Evolutionary conservation across 768 basidiomycete species (phyloP), one percentile per base, ranked within the genome.

Genomic region (Crassisporium funariophilum): DNA sequence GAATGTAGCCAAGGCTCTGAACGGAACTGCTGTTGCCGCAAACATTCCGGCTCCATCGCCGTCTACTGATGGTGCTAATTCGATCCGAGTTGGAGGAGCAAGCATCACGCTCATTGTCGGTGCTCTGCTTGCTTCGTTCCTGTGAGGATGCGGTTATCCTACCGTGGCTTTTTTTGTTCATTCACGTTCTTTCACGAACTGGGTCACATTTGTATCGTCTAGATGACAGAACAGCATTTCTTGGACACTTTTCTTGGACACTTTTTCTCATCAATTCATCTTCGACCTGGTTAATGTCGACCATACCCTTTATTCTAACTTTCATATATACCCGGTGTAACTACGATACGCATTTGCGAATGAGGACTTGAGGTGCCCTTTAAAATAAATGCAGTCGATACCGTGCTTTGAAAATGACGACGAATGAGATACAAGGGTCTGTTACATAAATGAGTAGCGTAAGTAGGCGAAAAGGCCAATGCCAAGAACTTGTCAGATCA

Each of bases 1-100:
- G 65, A 62, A 65, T 34, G 70, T 82, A 37, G 82, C 84, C 15
- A 68, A 71, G 64, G 59, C 71, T 42, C 62, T 81, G 49, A 83
- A 83, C 57, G 80, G 79, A 43, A 77, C 79, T 4, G 58, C 68
- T 33, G 61, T 69, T 21, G 60, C 69, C n/a, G 57, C 71, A 4
- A 64, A 60, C 35, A 54, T 59, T 4, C 58, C 68, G 35, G 34
- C 58, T 25, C 40, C 55, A 27, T 19, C 67, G 13, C 46, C 60
- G 4, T 41, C 66, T 2, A 34, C 56, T 20, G 67, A 64, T 46
- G 65, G 64, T 22, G 71, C 72, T 8, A 49, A 57, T 22, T 65
- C 67, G 17, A 36, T 73, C 43, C 61, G 60, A 24, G 46, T 69
- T 34, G 65, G 71, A 58, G 61, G 64, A 24, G 62, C 63, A n/a